Conservation (phyloP, 164 flowering plant species). For the Stephania cephalantha region DNA sequence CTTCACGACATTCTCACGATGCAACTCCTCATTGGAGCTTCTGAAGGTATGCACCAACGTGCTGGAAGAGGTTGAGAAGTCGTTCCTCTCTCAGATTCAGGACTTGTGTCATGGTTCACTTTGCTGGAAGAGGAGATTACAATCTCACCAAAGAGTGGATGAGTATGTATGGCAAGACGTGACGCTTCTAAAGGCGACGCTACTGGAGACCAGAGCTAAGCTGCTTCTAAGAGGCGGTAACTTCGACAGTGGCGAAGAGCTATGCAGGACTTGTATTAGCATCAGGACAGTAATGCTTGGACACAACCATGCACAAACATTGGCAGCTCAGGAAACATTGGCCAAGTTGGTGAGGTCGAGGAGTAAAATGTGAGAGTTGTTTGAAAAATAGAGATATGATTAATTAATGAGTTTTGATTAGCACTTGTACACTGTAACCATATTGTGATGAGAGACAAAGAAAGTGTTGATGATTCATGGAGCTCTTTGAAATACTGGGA, state of each 20-base stretch:
- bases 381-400: background rate
- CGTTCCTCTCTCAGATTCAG: conserved; percentile 79
- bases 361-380: conserved; percentile 48
- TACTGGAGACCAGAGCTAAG: conserved; percentile 83
- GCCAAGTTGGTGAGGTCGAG: conserved; percentile 76
- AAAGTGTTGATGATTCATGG: background rate
- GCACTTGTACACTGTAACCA: no score
- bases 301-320: conserved; percentile 65
- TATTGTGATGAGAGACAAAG: no score
- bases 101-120: conserved; percentile 71
- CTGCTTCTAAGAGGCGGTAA: conserved; percentile 75
- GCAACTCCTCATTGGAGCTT: conserved; percentile 77
- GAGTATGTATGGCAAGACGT: conserved; percentile 91
- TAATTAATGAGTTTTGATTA: no score
- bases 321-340: conserved; percentile 86
- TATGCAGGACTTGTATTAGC: conserved; percentile 83
- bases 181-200: conserved; percentile 69
- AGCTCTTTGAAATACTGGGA: background rate
- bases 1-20: conserved; percentile 68
- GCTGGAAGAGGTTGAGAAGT: conserved; percentile 82
- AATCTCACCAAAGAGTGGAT: conserved; percentile 49
- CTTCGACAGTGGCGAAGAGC: conserved; percentile 79
- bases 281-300: conserved; percentile 94
- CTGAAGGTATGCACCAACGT: conserved; percentile 79
- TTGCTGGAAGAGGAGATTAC: conserved; percentile 69